Evolutionary conservation across 2,329 filamentous ascomycete species (phyloP).

Genomic region (Colletotrichum plurivorum): DNA sequence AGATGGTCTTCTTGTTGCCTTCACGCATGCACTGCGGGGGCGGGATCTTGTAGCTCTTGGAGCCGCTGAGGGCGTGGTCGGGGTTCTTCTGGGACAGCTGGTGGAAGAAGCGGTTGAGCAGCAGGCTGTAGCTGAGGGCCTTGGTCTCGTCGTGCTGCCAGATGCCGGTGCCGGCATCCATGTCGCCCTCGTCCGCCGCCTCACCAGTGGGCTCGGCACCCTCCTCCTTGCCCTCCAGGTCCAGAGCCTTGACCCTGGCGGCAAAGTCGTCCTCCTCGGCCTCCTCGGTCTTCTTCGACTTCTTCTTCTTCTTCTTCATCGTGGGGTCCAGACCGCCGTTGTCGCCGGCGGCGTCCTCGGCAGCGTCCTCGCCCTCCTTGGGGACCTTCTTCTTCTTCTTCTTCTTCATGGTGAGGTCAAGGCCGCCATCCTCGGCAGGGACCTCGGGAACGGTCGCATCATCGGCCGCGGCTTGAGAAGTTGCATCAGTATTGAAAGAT

Average conservation of each 20-base stretch:
- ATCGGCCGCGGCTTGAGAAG: slow-evolving; percentile 58
- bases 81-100: slow-evolving; percentile 97
- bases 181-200: slow-evolving; percentile 78
- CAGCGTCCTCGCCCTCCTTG: slow-evolving; percentile 67
- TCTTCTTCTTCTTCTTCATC: slow-evolving; percentile 90
- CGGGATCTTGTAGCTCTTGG: slow-evolving; percentile 98
- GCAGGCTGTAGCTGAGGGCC: slow-evolving; percentile 85
- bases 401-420: slow-evolving; percentile 72
- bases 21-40: slow-evolving; percentile 98
- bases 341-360: slow-evolving; percentile 59
- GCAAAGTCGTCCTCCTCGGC: slow-evolving; percentile 74
- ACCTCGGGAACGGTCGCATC: slow-evolving; percentile 59
- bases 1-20: slow-evolving; percentile 99
- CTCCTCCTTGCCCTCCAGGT: slow-evolving; percentile 76
- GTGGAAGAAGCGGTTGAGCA: slow-evolving; percentile 94
- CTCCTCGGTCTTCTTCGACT: slow-evolving; percentile 69
- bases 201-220: slow-evolving; percentile 70
- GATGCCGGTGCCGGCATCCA: slow-evolving; percentile 89
- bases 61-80: slow-evolving; percentile 89
- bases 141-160: slow-evolving; percentile 87
- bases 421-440: slow-evolving; percentile 70
- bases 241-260: slow-evolving; percentile 73
- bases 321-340: slow-evolving; percentile 71
- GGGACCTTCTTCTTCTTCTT: slow-evolving; percentile 84
- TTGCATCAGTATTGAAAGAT: slow-evolving; percentile 65